Evolutionary conservation across 352 stramenopile genomes (phyloP).

Genomic region (Globisporangium yorkense): DNA sequence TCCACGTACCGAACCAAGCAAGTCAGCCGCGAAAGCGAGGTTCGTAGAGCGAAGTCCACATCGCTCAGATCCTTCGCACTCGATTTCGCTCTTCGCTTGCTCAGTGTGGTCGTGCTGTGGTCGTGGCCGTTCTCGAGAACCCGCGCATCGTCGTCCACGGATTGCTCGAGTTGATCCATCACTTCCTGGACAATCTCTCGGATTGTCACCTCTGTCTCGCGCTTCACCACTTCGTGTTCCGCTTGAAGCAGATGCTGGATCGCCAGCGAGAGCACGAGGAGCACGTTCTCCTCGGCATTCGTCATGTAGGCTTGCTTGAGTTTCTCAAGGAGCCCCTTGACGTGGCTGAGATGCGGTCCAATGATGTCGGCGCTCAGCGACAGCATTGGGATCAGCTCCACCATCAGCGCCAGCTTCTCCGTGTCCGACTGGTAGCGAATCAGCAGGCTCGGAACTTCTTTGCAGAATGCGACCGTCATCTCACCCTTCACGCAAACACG

Average conservation of each 20-base stretch:
- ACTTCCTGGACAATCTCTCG: constrained; percentile 66
- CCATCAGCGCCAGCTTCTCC: constrained; percentile 69
- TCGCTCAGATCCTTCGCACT: constrained; percentile 48
- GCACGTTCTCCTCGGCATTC: constrained; percentile 61
- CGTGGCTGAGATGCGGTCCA: constrained; percentile 56
- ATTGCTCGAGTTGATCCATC: constrained; percentile 49
- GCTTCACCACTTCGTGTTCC: constrained; percentile 72
- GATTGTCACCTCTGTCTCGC: constrained; percentile 70
- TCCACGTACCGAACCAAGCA: constrained; percentile 61
- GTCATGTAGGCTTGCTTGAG: constrained; percentile 65
- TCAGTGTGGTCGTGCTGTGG: constrained; percentile 9
- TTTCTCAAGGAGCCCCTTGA: constrained; percentile 71
- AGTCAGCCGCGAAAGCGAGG: constrained; percentile 47
- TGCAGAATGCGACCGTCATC: constrained; percentile 73
- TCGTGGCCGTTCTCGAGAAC: constrained; percentile 17
- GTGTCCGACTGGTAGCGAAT: constrained; percentile 71
- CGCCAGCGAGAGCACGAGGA: constrained; percentile 60
- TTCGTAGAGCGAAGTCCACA: constrained; percentile 61
- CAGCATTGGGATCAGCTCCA: constrained; percentile 74
- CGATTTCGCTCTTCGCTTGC: constrained; percentile 15
- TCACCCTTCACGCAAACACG: constrained; percentile 40
- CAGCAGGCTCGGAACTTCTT: constrained; percentile 74
- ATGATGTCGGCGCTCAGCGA: constrained; percentile 53
- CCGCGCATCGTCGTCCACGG: constrained; percentile 48
- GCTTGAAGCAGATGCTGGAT: constrained; percentile 67